phyloP scores from a whole-genome alignment of 805 yeast species.

The Cyberlindnera mycetangii region DNA sequence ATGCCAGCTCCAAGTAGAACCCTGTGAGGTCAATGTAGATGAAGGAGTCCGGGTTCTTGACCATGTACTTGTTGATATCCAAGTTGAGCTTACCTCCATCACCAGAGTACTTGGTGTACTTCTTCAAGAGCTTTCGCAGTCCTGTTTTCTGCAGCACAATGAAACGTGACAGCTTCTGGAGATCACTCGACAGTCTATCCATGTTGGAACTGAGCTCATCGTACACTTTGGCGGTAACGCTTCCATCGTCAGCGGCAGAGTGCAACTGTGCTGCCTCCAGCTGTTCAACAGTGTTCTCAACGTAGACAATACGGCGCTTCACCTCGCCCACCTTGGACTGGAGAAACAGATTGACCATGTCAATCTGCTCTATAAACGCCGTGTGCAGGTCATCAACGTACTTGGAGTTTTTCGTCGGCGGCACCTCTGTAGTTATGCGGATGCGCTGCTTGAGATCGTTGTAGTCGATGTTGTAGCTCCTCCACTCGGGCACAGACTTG shows the following conservation, averaged over 20 bases:
- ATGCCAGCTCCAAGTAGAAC: conserved; percentile 57
- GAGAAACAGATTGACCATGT: conserved; percentile 57
- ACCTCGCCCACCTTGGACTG: conserved; percentile 68
- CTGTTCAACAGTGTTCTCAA: conserved; percentile 35
- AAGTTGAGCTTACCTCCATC: conserved; percentile 29
- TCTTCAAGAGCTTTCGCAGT: conserved; percentile 69
- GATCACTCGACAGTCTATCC: conserved; percentile 44
- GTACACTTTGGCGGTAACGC: conserved; percentile 5
- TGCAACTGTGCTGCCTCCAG: conserved; percentile 1
- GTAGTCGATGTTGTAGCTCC: conserved; percentile 77
- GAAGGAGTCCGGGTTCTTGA: conserved; percentile 52
- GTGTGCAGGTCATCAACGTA: conserved; percentile 34
- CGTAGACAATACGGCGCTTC: conserved; percentile 43
- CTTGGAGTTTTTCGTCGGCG: conserved; percentile 10
- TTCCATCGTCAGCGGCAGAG: conserved; percentile 3
- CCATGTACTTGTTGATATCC: conserved; percentile 32
- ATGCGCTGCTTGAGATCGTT: conserved; percentile 70
- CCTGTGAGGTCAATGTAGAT: conserved; percentile 57
- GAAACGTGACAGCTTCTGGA: conserved; percentile 68
- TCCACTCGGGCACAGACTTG: conserved; percentile 87
- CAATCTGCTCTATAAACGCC: conserved; percentile 56
- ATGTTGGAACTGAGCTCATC: conserved; percentile 35
- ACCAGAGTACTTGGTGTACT: conserved; percentile 48
- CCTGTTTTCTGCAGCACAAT: conserved; percentile 73
- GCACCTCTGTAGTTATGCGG: conserved; percentile 50